Percentiles rank a stretch among this genome's conserved stretches.
Evolutionary conservation across 176 grass and related monocot species (phyloP).

Genomic region (Typha latifolia): DNA sequence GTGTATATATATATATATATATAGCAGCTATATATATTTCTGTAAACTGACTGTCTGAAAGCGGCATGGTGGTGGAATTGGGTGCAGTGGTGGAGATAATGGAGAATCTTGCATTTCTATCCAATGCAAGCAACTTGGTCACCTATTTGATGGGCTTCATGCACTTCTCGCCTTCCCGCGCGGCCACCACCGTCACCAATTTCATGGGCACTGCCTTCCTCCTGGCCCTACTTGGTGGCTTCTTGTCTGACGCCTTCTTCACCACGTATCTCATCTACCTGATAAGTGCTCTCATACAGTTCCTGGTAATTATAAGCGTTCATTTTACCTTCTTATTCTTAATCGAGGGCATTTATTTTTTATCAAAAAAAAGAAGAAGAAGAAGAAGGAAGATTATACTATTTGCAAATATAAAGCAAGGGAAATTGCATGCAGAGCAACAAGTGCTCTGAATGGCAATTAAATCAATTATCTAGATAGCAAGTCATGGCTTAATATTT

Average conservation of each 20-base stretch:
- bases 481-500: background rate
- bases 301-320: slow-evolving; percentile 35
- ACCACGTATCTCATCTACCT: slow-evolving; percentile 67
- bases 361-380: no score
- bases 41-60: no score
- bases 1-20: no score
- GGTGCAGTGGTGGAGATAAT: slow-evolving; percentile 58
- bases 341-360: no score
- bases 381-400: no score
- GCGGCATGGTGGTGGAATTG: no score
- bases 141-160: slow-evolving; percentile 68
- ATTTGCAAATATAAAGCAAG: no score
- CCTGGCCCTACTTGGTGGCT: slow-evolving; percentile 79
- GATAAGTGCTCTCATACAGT: slow-evolving; percentile 60
- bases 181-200: slow-evolving; percentile 79
- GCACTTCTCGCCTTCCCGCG: slow-evolving; percentile 70
- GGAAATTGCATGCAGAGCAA: no score
- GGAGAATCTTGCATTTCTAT: slow-evolving; percentile 94
- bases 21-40: no score
- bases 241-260: slow-evolving; percentile 87
- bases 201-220: slow-evolving; percentile 96
- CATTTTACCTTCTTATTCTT: background rate
- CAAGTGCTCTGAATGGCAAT: no score
- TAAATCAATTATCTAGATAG: no score
- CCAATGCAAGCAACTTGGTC: slow-evolving; percentile 94